Base-by-base conservation (phyloP, 805 yeast genomes). In the Candida yuanshanica region DNA sequence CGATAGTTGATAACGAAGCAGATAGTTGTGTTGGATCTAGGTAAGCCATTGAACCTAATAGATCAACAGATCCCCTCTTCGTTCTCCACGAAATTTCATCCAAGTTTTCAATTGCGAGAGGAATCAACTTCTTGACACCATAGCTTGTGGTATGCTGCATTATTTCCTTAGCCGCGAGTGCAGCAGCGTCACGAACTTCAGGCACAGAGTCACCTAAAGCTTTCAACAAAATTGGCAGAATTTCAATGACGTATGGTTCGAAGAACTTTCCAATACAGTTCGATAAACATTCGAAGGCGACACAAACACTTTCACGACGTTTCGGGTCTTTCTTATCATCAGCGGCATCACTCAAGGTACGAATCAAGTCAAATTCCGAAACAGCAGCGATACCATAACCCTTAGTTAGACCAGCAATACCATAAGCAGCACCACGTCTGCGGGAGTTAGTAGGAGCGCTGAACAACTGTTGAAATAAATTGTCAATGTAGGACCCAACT, bases 21-120 rank as follows among this genome's bases (percentile, higher is more conserved):
- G 97, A 88, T 50, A 93, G 70, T 59, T 93, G 99, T 3, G 93
- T 74, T 4, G 99, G 99, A 56, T 91, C 96, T 47, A 93, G 72
- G 60, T 89, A 93, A 1, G 99, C 99, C 99, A 93, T 93, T 20
- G 96, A 81, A 63, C 99, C 99, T 35, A 93, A 74, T 39, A 93
- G 67, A 60, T 93, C 98, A 16, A 93, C 98, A 7, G 98, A 86
- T 4, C 98, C 99, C 65, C 89, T 87, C 66, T 93, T 93, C 0
- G 95, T 79, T 66, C 99, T 76, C 99, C 99, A 93, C 0, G 95
- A 83, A 42, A 82, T 79, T 46, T 87, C 95, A 52, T 89, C 95
- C 52, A 93, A 70, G 50, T 86, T 87, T 24, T 80, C 76, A 44
- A 91, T 76, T 0, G 97, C 95, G 43, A 91, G 71, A 2, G 99